Evolutionary conservation across 2,329 filamentous ascomycete genomes (phyloP).

Genomic region (Phaeosphaeria sp.): DNA sequence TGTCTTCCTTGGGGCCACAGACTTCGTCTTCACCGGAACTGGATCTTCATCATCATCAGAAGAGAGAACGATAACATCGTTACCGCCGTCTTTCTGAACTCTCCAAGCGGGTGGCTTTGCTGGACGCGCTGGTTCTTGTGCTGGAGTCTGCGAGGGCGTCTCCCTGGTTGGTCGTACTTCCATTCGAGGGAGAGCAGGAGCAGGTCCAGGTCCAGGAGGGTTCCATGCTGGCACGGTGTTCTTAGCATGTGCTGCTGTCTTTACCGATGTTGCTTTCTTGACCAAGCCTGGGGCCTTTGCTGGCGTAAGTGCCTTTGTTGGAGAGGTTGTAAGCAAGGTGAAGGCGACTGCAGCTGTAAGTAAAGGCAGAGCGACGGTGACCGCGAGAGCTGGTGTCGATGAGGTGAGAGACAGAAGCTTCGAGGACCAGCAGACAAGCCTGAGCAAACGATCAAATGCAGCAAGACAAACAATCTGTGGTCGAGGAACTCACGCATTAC

Average conservation of each 20-base stretch:
- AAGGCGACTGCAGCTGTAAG: not conserved
- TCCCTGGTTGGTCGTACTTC: not conserved
- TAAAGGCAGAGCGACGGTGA: constrained; percentile 1
- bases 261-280: not conserved
- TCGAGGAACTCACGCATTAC: too few relatives aligned
- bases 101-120: not conserved
- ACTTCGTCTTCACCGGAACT: not conserved
- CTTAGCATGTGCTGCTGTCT: not conserved
- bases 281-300: not conserved
- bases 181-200: not conserved
- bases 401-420: not conserved
- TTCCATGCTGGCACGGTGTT: not conserved
- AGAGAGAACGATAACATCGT: constrained; percentile 12
- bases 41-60: constrained; percentile 13
- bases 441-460: not conserved
- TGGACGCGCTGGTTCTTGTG: not conserved
- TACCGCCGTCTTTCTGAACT: not conserved
- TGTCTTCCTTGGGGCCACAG: not conserved
- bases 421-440: too few relatives aligned
- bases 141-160: not conserved
- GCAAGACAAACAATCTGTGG: too few relatives aligned
- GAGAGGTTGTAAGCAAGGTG: not conserved
- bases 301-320: not conserved
- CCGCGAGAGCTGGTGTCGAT: not conserved
- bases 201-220: not conserved